Evolutionary conservation across 2,329 filamentous ascomycete genomes (phyloP), one percentile per base, ranked within the genome.

Genomic region (Xylaria polymorpha): DNA sequence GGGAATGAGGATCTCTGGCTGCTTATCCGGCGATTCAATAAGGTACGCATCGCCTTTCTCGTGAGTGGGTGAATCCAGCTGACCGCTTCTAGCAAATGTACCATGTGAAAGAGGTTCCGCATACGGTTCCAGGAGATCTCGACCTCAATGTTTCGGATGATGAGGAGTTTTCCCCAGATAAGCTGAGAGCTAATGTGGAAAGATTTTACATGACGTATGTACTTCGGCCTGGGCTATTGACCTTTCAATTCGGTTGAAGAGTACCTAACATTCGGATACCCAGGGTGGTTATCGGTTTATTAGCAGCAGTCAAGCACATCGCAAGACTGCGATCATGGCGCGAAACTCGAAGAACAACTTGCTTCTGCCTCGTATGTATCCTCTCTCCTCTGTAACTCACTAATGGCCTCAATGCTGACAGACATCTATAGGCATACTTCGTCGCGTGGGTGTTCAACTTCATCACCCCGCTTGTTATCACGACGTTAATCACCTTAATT

Each of bases 101-200:
- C 71, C 82, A 87, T 80, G 91, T 96, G 73, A 93, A 92, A 77
- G 88, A 91, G 35, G 87, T 90, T 9, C 73, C 85, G 0, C 79
- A 85, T 57, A 80, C 87, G 8, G 85, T 87, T 0, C 85, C 91
- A 0, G 92, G 91, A 6, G 88, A 89, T 15, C 82, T 97, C 44
- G 93, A 97, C 78, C 85, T 97, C 67, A 93, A 94, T 73, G 91
- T 93, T 65, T 90, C 92, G 4, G 91, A 94, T 46, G 90, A 95
- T 63, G 93, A 96, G 73, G 91, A 94, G 66, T 96, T 96, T 78
- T 93, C 91, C 0, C 93, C 93, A 0, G 93, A 96, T 76, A 96
- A 96, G 81, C 83, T 97, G 53, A 86, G 93, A 12, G 88, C 90
- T 2, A 94, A 92, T 62, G 78, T 96, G 4, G 94, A 97, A 80